Base-by-base conservation (phyloP, 2,329 filamentous ascomycete genomes). In the Aspergillus sp. region DNA sequence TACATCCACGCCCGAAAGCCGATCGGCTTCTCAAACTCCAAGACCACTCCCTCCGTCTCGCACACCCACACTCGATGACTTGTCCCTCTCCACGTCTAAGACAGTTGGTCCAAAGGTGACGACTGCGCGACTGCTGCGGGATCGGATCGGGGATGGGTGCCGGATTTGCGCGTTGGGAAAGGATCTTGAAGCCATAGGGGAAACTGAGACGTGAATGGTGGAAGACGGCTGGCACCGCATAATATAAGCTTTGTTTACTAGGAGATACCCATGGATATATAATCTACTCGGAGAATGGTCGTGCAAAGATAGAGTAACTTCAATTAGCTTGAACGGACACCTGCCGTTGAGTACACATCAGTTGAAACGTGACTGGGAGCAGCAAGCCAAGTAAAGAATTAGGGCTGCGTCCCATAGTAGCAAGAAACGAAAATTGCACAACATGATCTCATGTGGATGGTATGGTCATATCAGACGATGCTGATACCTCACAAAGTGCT, bases 51-150 rank as follows among this genome's bases (percentile, higher is more conserved):
- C 63, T 19, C 54, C 51, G 11, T 51, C 55, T 7, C 56, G 49
- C 17, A 53, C 50, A 2, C 50, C 45, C 16, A 57, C 63, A 5
- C 35, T 60, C 11, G 62, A 72, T 4, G 67, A 70, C 20, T 48
- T 50, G 22, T 54, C 60, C 32, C 57, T 62, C 43, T 64, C 59
- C 42, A 68, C 59, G 41, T 73, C 73, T 48, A 69, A 74, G 35
- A 89, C 87, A 49, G 85, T 97, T 6, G 89, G 90, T 0, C 84
- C 87, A 26, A 96, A 96, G 72, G 90, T 96, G 24, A 94, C 89
- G 58, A 89, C 90, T 66, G 91, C 92, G 36, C 82, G 90, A 57
- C 69, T 96, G 50, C 73, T 96, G 54, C 81, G 85, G 60, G 88
- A 92, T 62, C 83, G 83, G 55, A 79, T 93, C 33, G 75, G 78